These are phyloP conservation scores for Fusarium sp. DNA, from an alignment of 2,329 filamentous ascomycete species.

Conservation along the genomic window DNA sequence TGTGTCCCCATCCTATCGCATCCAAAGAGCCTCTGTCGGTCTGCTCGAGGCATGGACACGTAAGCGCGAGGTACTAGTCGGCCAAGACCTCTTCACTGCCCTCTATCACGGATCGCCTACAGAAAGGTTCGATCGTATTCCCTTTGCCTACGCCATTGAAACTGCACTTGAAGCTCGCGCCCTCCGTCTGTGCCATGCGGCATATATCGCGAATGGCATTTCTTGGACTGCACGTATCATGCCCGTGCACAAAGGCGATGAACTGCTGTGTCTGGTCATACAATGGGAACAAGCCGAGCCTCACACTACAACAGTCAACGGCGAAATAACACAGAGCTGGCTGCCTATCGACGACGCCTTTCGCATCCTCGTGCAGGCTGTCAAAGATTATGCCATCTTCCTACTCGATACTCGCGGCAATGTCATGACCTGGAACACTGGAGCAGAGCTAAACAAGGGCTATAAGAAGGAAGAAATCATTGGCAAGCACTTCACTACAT, in stretches of 20 bases:
- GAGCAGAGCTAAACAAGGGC: slow-evolving; percentile 2
- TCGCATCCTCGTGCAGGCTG: not conserved
- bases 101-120: not conserved
- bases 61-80: not conserved
- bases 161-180: not conserved
- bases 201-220: not conserved
- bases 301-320: not conserved
- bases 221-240: slow-evolving; percentile 3
- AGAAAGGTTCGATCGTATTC: slow-evolving; percentile 2
- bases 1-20: not conserved
- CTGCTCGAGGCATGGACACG: not conserved
- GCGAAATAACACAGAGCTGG: not conserved
- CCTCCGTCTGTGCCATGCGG: not conserved
- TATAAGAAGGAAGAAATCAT: slow-evolving; percentile 6
- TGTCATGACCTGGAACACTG: slow-evolving; percentile 1
- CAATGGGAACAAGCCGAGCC: not conserved
- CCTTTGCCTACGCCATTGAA: not conserved
- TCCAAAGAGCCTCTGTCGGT: not conserved
- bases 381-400: slow-evolving; percentile 10
- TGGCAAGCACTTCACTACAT: not conserved
- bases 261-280: not conserved
- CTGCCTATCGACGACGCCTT: slow-evolving; percentile 3
- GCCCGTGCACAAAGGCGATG: not conserved
- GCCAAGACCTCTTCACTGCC: slow-evolving; percentile 1
- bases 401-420: not conserved